Evolutionary conservation across 768 basidiomycete genomes (phyloP), one percentile per base, ranked within the genome.

Genomic region (Clathrus columnatus): DNA sequence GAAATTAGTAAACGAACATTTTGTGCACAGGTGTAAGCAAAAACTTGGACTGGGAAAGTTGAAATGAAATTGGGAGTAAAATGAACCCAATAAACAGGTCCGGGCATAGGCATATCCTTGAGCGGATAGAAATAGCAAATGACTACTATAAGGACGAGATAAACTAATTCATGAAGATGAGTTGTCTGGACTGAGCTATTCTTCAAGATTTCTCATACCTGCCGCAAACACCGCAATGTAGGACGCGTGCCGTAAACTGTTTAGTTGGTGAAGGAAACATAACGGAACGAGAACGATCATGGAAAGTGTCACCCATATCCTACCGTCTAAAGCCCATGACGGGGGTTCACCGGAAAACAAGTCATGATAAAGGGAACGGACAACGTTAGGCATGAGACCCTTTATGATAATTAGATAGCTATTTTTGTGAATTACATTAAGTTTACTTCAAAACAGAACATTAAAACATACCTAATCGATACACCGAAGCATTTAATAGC

Each of bases 401-500:
- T 97, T 91, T 68, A 93, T 82, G 61, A 95, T 92, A 63, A 93
- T 94, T 58, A 92, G 75, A 67, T 92, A 91, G 65, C 88, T 91
- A 43, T 30, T 26, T 27, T 32, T 48, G 32, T 21, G 10, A 32
- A 27, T 46, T 29, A 45, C 20, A 30, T 29, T 32, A 41, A n/a
- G n/a, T n/a, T n/a, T n/a, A n/a, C 32, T 18, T 28, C 26, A 36
- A 44, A n/a, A 54, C 41, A 51, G 48, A 44, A 51, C 54, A 44
- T 28, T 36, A 24, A 62, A 2, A 68, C 78, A 46, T 70, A 91
- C 80, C 91, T 92, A 62, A 94, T 84, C 29, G 90, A 91, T 2
- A 98, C 95, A 18, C 95, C 95, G 65, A 96, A 96, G 68, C 95
- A 98, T 67, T 98, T 98, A 67, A 84, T 85, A 8, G 92, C 92